phyloP scores from a whole-genome alignment of 306 rosid species.

The Gastrolobium villosum region DNA sequence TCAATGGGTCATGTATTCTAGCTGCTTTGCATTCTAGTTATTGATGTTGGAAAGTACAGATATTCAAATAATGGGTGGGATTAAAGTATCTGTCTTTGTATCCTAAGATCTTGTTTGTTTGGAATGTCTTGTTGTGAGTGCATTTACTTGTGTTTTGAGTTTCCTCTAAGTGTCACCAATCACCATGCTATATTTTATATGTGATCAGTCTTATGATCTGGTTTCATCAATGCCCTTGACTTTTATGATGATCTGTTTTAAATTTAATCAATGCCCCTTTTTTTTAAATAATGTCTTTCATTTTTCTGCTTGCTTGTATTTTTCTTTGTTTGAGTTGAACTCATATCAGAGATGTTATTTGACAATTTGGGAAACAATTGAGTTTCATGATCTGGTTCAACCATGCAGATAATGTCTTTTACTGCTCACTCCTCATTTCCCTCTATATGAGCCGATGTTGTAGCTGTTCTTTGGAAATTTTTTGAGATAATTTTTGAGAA shows the following conservation, averaged over 20 bases:
- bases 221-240: background rate
- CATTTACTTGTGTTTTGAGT: slow-evolving; percentile 15
- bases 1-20: slow-evolving; percentile 27
- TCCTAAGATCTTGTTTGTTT: slow-evolving; percentile 35
- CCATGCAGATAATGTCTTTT: slow-evolving; percentile 11
- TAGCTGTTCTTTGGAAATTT: slow-evolving; percentile 21
- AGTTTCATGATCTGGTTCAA: slow-evolving; percentile 31
- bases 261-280: slow-evolving; percentile 1
- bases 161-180: slow-evolving; percentile 27
- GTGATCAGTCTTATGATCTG: slow-evolving; percentile 4
- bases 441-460: slow-evolving; percentile 24
- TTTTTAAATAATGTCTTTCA: slow-evolving; percentile 11
- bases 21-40: slow-evolving; percentile 21
- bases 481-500: background rate
- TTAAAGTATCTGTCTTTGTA: background rate
- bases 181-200: background rate
- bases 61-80: slow-evolving; percentile 30
- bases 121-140: slow-evolving; percentile 31
- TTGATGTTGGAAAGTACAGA: slow-evolving; percentile 32
- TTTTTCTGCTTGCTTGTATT: slow-evolving; percentile 24
- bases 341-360: slow-evolving; percentile 16
- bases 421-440: background rate
- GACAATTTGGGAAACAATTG: background rate
- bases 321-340: slow-evolving; percentile 36
- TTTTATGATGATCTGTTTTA: slow-evolving; percentile 8